Conservation (phyloP, 2,329 filamentous ascomycete genomes). For the Lasiodiplodia sp. region DNA sequence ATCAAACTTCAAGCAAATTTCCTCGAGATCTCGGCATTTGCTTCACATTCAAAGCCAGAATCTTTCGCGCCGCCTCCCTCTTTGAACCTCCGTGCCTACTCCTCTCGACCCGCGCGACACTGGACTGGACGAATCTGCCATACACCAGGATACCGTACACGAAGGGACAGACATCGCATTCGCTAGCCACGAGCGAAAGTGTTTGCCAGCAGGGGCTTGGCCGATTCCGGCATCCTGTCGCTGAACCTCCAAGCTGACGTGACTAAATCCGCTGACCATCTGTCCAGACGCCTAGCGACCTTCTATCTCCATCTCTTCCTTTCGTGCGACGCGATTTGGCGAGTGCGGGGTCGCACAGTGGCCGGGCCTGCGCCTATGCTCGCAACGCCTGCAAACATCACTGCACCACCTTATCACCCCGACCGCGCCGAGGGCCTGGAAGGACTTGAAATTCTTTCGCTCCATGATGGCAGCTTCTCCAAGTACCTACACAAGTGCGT, state of each 20-base stretch:
- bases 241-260: too few relatives aligned
- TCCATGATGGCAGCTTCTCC: neutral
- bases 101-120: neutral
- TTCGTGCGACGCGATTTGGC: too few relatives aligned
- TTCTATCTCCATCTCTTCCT: too few relatives aligned
- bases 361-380: neutral
- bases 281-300: too few relatives aligned
- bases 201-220: too few relatives aligned
- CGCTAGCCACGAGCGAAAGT: neutral
- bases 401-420: neutral
- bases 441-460: neutral
- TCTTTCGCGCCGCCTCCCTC: neutral
- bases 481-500: neutral
- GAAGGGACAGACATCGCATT: neutral
- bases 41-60: neutral
- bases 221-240: too few relatives aligned
- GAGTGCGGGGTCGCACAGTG: too few relatives aligned
- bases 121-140: neutral
- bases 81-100: neutral
- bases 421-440: neutral
- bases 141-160: neutral
- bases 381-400: neutral
- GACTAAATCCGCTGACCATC: too few relatives aligned
- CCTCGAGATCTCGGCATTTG: neutral
- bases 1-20: neutral